Conservation (phyloP, 1,284 basidiomycete species). For the Trametes pubescens region DNA sequence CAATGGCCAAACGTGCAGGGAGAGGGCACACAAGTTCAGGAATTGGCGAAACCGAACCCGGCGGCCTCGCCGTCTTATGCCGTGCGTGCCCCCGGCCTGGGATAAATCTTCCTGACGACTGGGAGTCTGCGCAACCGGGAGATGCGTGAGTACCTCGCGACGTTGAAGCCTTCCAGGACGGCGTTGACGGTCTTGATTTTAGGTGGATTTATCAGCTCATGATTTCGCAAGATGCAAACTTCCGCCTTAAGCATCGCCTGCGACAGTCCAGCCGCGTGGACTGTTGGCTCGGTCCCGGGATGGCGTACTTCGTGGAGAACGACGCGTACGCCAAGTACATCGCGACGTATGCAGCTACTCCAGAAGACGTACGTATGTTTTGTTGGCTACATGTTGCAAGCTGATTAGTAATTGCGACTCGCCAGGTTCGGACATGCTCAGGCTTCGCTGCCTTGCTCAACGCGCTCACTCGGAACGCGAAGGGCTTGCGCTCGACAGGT, state of each 20-base stretch:
- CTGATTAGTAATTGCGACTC: neutral
- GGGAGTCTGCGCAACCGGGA: neutral
- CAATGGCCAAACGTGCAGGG: neutral
- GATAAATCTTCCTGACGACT: neutral
- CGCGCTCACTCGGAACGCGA: conserved; percentile 26
- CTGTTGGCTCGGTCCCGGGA: conserved; percentile 9
- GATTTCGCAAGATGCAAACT: conserved; percentile 13
- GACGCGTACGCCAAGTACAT: neutral
- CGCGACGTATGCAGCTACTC: neutral
- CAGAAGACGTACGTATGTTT: neutral
- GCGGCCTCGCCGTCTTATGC: neutral
- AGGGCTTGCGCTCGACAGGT: conserved; percentile 40
- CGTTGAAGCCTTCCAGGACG: too few species aligned
- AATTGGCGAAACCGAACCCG: neutral
- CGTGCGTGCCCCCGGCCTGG: neutral
- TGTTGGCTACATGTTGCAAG: too few species aligned
- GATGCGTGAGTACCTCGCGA: neutral
- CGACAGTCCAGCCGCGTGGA: neutral
- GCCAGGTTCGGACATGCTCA: neutral
- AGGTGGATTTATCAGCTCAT: conserved; percentile 36
- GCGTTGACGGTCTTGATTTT: neutral
- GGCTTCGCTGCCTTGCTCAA: conserved; percentile 35
- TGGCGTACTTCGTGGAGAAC: neutral
- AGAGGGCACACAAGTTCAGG: neutral
- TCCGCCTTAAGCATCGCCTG: conserved; percentile 10